Evolutionary conservation across 202 grass and related monocot species (phyloP).

Genomic region (Musa balbisiana): DNA sequence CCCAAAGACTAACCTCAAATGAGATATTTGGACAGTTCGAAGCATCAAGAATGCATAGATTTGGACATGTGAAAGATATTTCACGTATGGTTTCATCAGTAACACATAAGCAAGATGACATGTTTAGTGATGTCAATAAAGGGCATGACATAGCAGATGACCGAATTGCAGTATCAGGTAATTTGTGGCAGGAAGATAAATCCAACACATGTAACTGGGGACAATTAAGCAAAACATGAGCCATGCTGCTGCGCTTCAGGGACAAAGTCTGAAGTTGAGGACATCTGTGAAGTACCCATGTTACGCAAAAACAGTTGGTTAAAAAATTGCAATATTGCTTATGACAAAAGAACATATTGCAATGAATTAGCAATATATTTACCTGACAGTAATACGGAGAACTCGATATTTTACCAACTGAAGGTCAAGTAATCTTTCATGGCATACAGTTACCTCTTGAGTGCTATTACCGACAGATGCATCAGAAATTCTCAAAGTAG

Average conservation of each 20-base stretch:
- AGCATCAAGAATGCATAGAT: constrained; percentile 20
- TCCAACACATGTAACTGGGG: constrained; percentile 22
- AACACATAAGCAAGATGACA: constrained; percentile 21
- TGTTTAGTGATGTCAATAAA: constrained; percentile 23
- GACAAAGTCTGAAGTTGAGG: constrained; percentile 20
- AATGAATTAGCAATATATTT: constrained; percentile 18
- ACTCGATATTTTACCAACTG: constrained; percentile 71
- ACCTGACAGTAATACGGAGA: constrained; percentile 85
- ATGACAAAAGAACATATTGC: neutral
- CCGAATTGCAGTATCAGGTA: constrained; percentile 19
- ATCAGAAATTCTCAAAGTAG: constrained; percentile 60
- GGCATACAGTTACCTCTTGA: constrained; percentile 71
- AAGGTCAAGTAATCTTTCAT: constrained; percentile 62
- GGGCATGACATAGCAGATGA: constrained; percentile 16
- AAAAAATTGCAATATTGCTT: neutral
- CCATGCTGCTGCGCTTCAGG: constrained; percentile 23
- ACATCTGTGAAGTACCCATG: neutral
- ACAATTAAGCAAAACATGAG: constrained; percentile 12
- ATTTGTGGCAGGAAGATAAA: constrained; percentile 27
- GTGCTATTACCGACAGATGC: constrained; percentile 60
- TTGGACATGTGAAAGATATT: constrained; percentile 20
- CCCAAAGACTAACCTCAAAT: constrained; percentile 9
- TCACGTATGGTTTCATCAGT: constrained; percentile 25
- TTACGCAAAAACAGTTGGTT: neutral
- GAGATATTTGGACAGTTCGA: constrained; percentile 26